These are phyloP conservation scores for Arthrobotrys pseudoclavata DNA, from an alignment of 2,329 filamentous ascomycete genomes.

Conservation along the genomic window DNA sequence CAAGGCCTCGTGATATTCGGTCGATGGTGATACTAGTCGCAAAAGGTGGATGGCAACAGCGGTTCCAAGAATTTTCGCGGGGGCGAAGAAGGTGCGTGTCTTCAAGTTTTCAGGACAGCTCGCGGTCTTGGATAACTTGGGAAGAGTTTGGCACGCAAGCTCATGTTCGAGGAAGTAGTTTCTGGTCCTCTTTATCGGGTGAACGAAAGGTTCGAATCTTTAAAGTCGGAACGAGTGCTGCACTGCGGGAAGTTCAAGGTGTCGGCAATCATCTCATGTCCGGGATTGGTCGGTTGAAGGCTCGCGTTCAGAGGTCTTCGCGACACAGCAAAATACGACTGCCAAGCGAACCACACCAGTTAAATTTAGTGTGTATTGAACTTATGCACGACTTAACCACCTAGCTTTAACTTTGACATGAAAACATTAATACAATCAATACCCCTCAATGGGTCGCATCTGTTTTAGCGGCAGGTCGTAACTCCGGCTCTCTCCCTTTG, in stretches of 20 bases:
- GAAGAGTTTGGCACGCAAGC: slow-evolving; percentile 26
- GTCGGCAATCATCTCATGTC: neutral
- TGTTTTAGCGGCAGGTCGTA: neutral
- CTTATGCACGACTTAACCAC: neutral
- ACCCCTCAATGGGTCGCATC: neutral
- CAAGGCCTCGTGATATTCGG: neutral
- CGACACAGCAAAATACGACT: neutral
- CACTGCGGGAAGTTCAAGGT: slow-evolving; percentile 11
- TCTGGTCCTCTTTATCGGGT: neutral
- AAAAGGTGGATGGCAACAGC: neutral
- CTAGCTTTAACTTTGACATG: neutral
- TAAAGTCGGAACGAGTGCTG: neutral
- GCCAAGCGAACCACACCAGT: slow-evolving; percentile 1
- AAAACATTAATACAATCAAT: neutral
- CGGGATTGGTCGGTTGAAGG: neutral
- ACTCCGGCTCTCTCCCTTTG: slow-evolving; percentile 23
- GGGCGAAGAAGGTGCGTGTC: neutral
- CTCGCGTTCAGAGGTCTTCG: neutral
- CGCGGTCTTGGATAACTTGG: slow-evolving; percentile 34
- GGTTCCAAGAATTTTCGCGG: neutral
- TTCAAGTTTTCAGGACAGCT: slow-evolving; percentile 50
- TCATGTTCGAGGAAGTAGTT: slow-evolving; percentile 36
- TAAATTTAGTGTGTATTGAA: neutral
- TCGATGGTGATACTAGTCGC: neutral
- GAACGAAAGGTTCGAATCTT: slow-evolving; percentile 11